Evolutionary conservation across 306 rosid species (phyloP), one percentile per base, ranked within the genome.

Genomic region (Fragaria ananassa): DNA sequence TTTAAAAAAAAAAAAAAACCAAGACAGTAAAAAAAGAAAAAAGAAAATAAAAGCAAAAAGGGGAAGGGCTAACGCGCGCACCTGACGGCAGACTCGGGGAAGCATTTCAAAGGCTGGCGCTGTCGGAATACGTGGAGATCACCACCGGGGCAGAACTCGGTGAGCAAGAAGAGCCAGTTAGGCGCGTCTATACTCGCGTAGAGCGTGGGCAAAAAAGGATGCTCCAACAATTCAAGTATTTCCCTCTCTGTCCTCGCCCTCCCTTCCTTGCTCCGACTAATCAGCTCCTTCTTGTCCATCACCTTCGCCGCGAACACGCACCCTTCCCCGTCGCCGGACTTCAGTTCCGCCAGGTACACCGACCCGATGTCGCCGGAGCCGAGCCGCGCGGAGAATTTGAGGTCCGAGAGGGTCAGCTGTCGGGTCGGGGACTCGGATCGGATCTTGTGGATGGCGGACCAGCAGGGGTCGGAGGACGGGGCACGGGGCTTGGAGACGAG

Each of bases 131-230:
- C 87, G 72, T 91, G 97, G 68, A 91, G 85, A 84, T 91, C 97
- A 8, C 97, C 97, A 81, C 97, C 97, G 85, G 95, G 90, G 63
- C 97, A 91, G 76, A 91, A 91, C 88, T 91, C 97, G 2, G 97
- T 89, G 46, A 91, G 74, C 6, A 91, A 84, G 57, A 93, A 91
- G 49, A 88, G 84, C 93, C 94, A 91, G 68, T 84, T 86, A 0
- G 87, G 64, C 37, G 97, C 81, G 60, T 89, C 97, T 3, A 91
- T 88, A n/a, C 85, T 60, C 1, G 91, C 97, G 68, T 88, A 91
- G 44, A 91, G 95, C 21, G 93, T 86, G n/a, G 97, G 97, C 71
- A 91, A 73, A 47, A 91, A 91, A 0, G 97, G 97, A 27, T 91
- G 97, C 75, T 88, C 95, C 79, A 91, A 53, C 78, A 76, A 60